These are phyloP conservation scores for grape (Vitis vinifera) DNA, from an alignment of 164 flowering plant species.

Conservation along the genomic window DNA sequence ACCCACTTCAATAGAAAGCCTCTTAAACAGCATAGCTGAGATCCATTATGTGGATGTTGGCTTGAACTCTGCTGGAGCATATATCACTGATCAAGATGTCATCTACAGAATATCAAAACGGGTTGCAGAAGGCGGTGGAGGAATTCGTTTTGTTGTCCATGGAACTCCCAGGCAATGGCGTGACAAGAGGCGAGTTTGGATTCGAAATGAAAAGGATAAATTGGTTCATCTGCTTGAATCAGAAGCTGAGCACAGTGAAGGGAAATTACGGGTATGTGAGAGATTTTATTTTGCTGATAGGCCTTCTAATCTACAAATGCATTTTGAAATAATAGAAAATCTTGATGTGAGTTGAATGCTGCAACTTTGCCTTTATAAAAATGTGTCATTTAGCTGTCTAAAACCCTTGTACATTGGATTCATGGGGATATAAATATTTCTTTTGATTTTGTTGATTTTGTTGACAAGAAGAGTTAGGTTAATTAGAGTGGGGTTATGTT, in stretches of 20 bases:
- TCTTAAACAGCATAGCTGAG: slow-evolving; percentile 69
- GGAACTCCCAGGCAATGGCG: slow-evolving; percentile 95
- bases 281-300: slow-evolving; percentile 64
- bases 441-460: too few relatives aligned
- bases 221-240: slow-evolving; percentile 48
- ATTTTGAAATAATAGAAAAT: slow-evolving; percentile 79
- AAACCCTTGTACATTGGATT: too few relatives aligned
- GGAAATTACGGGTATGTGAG: slow-evolving; percentile 57
- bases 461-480: too few relatives aligned
- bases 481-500: too few relatives aligned
- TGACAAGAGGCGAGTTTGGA: slow-evolving; percentile 58
- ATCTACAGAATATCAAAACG: slow-evolving; percentile 47
- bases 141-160: slow-evolving; percentile 63
- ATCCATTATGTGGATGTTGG: slow-evolving; percentile 90
- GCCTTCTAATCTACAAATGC: slow-evolving; percentile 76
- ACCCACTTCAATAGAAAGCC: slow-evolving; percentile 47
- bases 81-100: slow-evolving; percentile 51
- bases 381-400: neutral
- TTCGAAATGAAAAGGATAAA: slow-evolving; percentile 61
- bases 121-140: slow-evolving; percentile 23
- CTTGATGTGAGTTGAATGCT: slow-evolving; percentile 47
- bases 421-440: too few relatives aligned
- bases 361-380: neutral
- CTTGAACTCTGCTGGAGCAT: slow-evolving; percentile 72
- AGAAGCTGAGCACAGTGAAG: slow-evolving; percentile 42